These are phyloP conservation scores for Chlamydomonas schloesseri DNA, from an alignment of 139 green algal species.

Conservation along the genomic window DNA sequence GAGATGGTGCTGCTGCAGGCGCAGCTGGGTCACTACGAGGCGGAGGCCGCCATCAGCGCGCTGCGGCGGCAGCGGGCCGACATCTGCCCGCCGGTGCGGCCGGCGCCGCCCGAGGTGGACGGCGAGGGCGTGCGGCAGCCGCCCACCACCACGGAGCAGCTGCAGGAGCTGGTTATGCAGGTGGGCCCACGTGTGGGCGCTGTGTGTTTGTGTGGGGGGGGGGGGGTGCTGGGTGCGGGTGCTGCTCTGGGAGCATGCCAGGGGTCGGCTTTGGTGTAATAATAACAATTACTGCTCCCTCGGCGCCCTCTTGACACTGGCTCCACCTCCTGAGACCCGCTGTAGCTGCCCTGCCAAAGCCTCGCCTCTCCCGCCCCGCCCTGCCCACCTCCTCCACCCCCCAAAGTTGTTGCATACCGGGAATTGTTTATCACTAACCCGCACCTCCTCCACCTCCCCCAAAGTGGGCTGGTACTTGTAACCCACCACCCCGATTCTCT, in stretches of 20 bases:
- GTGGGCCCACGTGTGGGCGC: neutral
- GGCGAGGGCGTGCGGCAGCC: constrained; percentile 30
- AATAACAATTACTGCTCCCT: no score
- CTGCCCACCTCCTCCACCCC: neutral
- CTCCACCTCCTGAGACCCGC: no score
- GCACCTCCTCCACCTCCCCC: neutral
- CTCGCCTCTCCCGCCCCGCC: neutral
- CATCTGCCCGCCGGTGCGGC: constrained; percentile 20
- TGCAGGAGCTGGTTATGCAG: constrained; percentile 49
- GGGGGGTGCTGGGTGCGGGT: neutral
- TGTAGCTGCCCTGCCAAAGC: no score
- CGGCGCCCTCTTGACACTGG: no score
- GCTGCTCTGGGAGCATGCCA: no score
- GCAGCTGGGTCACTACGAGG: constrained; percentile 62
- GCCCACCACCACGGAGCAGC: constrained; percentile 17
- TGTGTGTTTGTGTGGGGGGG: neutral
- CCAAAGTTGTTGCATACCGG: no score
- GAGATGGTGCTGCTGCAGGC: constrained; percentile 69
- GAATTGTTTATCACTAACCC: no score
- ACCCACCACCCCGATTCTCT: no score
- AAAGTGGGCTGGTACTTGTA: no score
- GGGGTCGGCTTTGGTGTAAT: no score
- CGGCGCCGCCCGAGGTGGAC: constrained; percentile 2
- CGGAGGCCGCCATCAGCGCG: constrained; percentile 55
- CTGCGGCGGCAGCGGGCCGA: constrained; percentile 45